Evolutionary conservation across 2,329 filamentous ascomycete genomes (phyloP).

Genomic region (Colletotrichum chlorophyti): DNA sequence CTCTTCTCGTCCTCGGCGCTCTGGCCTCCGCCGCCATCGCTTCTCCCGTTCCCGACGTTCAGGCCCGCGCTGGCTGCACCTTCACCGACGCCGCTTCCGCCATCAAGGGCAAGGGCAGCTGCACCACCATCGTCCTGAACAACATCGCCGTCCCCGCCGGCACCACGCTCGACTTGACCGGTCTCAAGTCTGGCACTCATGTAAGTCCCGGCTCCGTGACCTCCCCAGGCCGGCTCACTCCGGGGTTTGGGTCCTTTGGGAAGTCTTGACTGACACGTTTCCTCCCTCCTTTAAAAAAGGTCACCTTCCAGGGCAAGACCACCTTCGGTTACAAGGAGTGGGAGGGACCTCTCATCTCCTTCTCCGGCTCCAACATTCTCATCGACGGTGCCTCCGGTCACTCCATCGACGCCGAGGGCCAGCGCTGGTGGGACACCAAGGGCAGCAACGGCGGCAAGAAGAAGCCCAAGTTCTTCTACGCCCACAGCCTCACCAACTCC

Average conservation of each 20-base stretch:
- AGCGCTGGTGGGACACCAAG: constrained; percentile 67
- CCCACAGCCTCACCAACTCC: constrained; percentile 45
- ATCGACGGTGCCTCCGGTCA: constrained; percentile 59
- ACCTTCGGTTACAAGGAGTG: constrained; percentile 72
- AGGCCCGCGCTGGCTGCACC: constrained; percentile 50
- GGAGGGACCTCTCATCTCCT: constrained; percentile 67
- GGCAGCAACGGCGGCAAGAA: constrained; percentile 65
- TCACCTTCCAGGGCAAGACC: constrained; percentile 71
- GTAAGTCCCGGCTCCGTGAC: not conserved
- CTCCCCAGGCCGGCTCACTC: too few relatives aligned
- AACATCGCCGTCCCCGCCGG: constrained; percentile 64
- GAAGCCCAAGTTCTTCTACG: constrained; percentile 69
- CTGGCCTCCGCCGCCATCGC: constrained; percentile 35
- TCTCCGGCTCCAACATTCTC: constrained; percentile 63
- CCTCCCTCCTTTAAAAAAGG: too few relatives aligned
- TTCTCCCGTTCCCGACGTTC: constrained; percentile 28
- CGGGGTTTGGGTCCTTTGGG: too few relatives aligned
- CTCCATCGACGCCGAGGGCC: constrained; percentile 62
- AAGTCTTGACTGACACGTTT: constrained; percentile 30
- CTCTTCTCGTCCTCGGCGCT: constrained; percentile 36
- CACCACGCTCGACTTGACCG: constrained; percentile 63
- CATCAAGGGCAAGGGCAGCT: constrained; percentile 55
- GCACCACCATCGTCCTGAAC: constrained; percentile 60
- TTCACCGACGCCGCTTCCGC: constrained; percentile 59
- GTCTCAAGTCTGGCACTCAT: constrained; percentile 55